Evolutionary conservation across 805 yeast genomes (phyloP).

Genomic region (Saturnispora diversa): DNA sequence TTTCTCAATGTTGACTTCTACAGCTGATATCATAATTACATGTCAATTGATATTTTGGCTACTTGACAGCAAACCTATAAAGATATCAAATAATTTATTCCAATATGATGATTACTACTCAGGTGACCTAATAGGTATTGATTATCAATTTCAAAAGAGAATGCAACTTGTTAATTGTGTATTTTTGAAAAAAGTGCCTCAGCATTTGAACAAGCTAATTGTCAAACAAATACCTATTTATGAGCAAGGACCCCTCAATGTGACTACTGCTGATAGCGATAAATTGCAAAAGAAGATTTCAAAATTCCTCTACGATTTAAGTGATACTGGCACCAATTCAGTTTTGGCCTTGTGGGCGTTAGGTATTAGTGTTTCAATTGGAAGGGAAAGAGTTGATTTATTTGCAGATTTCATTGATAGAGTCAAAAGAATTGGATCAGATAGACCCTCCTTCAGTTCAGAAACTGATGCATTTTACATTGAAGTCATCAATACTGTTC

Average conservation of each 20-base stretch:
- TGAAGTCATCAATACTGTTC: background rate
- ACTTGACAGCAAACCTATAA: conserved; percentile 2
- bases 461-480: background rate
- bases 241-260: background rate
- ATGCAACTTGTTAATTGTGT: background rate
- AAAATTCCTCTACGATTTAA: conserved; percentile 2
- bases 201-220: background rate
- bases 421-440: conserved; percentile 1
- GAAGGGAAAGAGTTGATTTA: background rate
- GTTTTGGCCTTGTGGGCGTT: background rate
- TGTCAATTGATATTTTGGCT: conserved; percentile 6
- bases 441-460: background rate
- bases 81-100: conserved; percentile 2
- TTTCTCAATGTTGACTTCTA: background rate
- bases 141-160: background rate
- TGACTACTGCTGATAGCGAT: background rate
- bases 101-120: background rate
- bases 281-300: background rate
- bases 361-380: conserved; percentile 3
- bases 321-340: background rate
- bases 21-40: conserved; percentile 9
- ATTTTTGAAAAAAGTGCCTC: conserved; percentile 4
- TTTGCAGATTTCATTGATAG: conserved; percentile 7
- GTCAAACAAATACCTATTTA: background rate
- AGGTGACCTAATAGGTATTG: conserved; percentile 1